Conservation (phyloP, 2,329 filamentous ascomycete species). For the Aspergillus pseudoviridinutans region DNA sequence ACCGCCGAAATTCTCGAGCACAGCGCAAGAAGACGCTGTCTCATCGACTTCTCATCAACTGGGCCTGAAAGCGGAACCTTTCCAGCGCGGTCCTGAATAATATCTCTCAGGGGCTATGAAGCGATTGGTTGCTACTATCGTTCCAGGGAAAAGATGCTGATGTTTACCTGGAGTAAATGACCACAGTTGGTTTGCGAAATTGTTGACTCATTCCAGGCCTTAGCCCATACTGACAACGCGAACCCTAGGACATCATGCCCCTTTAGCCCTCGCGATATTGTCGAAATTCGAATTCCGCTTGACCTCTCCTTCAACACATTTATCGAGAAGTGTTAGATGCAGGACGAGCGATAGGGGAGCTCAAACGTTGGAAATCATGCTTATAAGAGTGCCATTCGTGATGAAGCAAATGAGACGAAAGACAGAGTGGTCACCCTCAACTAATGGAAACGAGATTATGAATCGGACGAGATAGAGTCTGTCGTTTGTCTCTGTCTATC, state of each 20-base stretch:
- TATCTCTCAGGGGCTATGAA: not conserved
- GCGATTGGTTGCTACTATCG: not conserved
- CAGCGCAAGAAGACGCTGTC: not conserved
- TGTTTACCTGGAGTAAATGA: not conserved
- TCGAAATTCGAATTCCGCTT: not conserved
- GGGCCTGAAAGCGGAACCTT: not conserved
- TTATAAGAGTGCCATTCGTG: not conserved
- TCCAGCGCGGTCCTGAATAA: not conserved
- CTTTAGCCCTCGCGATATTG: not conserved
- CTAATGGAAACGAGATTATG: not conserved
- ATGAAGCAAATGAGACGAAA: not conserved
- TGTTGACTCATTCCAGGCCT: not conserved
- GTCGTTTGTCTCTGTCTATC: not conserved
- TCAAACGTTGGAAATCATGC: not conserved
- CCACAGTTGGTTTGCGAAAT: not conserved
- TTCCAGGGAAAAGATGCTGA: not conserved
- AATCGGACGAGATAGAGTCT: not conserved
- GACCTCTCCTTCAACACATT: not conserved
- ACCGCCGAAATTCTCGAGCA: too few species aligned
- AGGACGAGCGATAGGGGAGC: not conserved
- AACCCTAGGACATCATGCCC: not conserved
- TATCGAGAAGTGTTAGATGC: not conserved
- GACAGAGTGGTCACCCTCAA: not conserved
- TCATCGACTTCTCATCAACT: not conserved
- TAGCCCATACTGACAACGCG: not conserved